Percentiles rank a stretch among this genome's conserved stretches.
Conservation (phyloP, 768 basidiomycete genomes). For the Mycena floridula region DNA sequence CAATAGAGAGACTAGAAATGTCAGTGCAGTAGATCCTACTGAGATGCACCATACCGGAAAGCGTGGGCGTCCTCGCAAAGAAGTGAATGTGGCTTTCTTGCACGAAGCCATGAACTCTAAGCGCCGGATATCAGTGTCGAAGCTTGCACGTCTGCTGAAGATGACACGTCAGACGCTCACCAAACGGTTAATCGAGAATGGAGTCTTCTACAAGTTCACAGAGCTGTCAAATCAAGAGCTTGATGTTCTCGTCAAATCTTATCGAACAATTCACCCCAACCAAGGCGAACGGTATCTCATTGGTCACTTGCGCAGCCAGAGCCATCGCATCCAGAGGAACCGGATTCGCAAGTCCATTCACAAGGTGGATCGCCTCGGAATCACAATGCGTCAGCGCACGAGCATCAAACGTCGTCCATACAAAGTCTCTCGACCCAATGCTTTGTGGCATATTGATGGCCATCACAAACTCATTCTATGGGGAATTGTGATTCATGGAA, state of each 20-base stretch:
- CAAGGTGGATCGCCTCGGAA: constrained; percentile 7
- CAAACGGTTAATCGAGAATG: constrained; percentile 6
- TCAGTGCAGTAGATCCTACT: background rate
- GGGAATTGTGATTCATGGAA: background rate
- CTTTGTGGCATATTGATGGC: constrained; percentile 4
- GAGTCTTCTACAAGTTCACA: constrained; percentile 8
- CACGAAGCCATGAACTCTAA: constrained; percentile 6
- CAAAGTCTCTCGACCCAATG: constrained; percentile 1
- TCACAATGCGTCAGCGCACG: background rate
- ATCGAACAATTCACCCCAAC: constrained; percentile 10
- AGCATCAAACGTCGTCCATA: background rate
- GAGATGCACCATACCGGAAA: background rate
- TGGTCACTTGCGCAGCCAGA: constrained; percentile 7
- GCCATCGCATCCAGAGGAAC: constrained; percentile 10
- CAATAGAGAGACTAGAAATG: no score
- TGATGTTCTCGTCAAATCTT: constrained; percentile 5
- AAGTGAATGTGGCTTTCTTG: background rate
- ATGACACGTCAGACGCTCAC: constrained; percentile 12
- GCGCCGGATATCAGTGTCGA: constrained; percentile 5
- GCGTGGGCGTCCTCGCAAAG: constrained; percentile 2
- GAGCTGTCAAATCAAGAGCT: constrained; percentile 12
- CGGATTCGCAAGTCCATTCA: constrained; percentile 6
- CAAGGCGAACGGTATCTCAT: constrained; percentile 8
- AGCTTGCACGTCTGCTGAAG: constrained; percentile 8
- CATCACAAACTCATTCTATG: background rate